A percentile compares a stretch with the other conserved stretches of the same genome.
These are phyloP conservation scores for Trichoderma polysporum DNA, from an alignment of 2,329 filamentous ascomycete genomes.

Conservation along the genomic window DNA sequence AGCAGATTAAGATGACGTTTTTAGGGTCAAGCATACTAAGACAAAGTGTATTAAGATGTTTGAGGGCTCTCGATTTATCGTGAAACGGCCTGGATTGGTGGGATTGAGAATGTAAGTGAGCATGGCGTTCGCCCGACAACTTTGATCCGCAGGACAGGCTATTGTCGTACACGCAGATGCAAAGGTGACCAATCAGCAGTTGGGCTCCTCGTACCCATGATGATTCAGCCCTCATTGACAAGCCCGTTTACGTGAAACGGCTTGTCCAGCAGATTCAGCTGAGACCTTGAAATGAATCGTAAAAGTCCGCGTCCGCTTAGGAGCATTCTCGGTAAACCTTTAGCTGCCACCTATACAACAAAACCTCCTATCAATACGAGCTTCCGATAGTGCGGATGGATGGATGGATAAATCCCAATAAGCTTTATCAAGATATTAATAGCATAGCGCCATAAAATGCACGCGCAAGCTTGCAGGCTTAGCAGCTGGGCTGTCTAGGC, in stretches of 20 bases:
- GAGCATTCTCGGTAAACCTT: not conserved
- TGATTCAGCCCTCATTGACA: not conserved
- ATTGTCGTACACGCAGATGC: not conserved
- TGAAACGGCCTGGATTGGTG: not conserved
- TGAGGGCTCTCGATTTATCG: not conserved
- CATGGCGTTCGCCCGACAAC: not conserved
- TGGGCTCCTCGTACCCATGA: not conserved
- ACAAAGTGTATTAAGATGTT: not conserved
- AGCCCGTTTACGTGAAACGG: not conserved
- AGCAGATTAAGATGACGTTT: not conserved
- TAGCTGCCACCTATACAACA: not conserved
- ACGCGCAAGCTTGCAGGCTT: slow-evolving; percentile 4
- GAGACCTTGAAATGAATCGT: not conserved
- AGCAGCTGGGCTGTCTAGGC: not conserved
- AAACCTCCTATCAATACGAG: not conserved
- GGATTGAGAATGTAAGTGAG: not conserved
- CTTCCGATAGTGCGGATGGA: not conserved
- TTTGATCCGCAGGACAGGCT: not conserved
- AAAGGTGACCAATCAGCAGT: not conserved
- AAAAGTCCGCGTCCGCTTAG: not conserved
- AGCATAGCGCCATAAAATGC: not conserved
- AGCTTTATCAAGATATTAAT: slow-evolving; percentile 5
- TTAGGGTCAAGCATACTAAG: not conserved
- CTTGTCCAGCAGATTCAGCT: not conserved
- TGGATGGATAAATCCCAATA: not conserved